phyloP scores from a whole-genome alignment of 176 grass and related monocot species.

The Cymbopogon citratus region DNA sequence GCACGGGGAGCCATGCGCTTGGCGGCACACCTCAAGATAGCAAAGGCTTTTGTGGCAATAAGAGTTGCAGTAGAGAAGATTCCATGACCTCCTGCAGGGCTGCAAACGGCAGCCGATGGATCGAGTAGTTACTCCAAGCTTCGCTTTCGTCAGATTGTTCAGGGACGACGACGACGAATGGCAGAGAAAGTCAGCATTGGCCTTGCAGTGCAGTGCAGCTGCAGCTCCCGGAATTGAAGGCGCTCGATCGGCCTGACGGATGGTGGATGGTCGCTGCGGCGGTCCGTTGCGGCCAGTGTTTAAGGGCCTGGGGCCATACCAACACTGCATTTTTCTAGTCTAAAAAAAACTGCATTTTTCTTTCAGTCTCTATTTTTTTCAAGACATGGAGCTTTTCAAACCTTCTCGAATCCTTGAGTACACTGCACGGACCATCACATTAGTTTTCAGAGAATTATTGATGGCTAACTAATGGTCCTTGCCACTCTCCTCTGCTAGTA shows the following conservation, averaged over 20 bases:
- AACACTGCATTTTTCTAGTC: no score
- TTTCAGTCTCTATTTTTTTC: not conserved
- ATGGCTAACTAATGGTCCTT: not conserved
- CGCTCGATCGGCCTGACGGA: not conserved
- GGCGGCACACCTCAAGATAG: not conserved
- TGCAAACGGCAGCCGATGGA: not conserved
- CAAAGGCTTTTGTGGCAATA: not conserved
- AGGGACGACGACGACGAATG: not conserved
- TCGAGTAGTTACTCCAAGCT: not conserved
- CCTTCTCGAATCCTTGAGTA: not conserved
- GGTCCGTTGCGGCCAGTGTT: not conserved
- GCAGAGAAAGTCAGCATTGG: not conserved
- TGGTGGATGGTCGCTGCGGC: not conserved
- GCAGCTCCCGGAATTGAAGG: not conserved
- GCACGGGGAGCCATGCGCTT: no score
- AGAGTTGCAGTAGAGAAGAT: not conserved
- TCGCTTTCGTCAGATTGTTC: not conserved
- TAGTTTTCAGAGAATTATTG: not conserved
- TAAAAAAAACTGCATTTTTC: no score
- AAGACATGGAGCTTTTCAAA: not conserved
- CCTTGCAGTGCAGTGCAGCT: not conserved
- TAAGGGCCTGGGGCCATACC: not conserved
- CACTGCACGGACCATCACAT: not conserved
- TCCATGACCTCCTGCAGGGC: not conserved
- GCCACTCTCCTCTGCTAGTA: not conserved